Percentiles rank a stretch among this genome's conserved stretches.
These are phyloP conservation scores for Xylariaceae sp. DNA, from an alignment of 2,329 filamentous ascomycete genomes.

Conservation along the genomic window DNA sequence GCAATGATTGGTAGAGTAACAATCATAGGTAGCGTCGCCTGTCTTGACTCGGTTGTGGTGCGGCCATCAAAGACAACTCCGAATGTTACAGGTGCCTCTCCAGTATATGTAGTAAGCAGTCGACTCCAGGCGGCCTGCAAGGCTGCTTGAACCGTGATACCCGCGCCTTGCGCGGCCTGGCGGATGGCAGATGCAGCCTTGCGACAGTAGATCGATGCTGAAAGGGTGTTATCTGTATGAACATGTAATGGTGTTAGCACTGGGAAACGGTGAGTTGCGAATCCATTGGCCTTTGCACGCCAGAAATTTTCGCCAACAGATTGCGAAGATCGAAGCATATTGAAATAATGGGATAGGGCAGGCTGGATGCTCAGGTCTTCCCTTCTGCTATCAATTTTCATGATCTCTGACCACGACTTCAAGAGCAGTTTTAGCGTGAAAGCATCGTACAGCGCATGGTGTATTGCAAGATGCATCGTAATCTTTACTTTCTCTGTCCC, in stretches of 20 bases:
- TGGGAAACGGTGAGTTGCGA: conserved; percentile 70
- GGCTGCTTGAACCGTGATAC: conserved; percentile 73
- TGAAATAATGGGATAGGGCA: conserved; percentile 43
- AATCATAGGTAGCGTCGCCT: conserved; percentile 73
- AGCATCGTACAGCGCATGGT: conserved; percentile 87
- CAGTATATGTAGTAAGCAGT: conserved; percentile 72
- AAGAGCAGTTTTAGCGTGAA: conserved; percentile 67
- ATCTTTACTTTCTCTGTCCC: background rate
- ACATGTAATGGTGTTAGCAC: conserved; percentile 64
- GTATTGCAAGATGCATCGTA: conserved; percentile 52
- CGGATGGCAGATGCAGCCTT: conserved; percentile 49
- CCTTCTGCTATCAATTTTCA: conserved; percentile 22
- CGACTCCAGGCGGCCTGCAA: conserved; percentile 77
- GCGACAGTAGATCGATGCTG: conserved; percentile 37
- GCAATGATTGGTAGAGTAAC: conserved; percentile 73
- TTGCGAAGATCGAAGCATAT: conserved; percentile 25
- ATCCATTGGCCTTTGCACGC: conserved; percentile 50
- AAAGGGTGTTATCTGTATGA: conserved; percentile 32
- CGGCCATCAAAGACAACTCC: conserved; percentile 79
- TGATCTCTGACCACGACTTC: conserved; percentile 46
- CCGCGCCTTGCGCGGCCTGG: conserved; percentile 50
- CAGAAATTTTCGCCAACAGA: conserved; percentile 56
- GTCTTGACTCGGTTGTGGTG: conserved; percentile 55
- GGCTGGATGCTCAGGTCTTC: conserved; percentile 28
- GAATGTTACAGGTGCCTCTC: conserved; percentile 71